Percentiles rank a stretch among this genome's conserved stretches.
phyloP scores from a whole-genome alignment of 164 flowering plant species.

The Magnolia sinica region DNA sequence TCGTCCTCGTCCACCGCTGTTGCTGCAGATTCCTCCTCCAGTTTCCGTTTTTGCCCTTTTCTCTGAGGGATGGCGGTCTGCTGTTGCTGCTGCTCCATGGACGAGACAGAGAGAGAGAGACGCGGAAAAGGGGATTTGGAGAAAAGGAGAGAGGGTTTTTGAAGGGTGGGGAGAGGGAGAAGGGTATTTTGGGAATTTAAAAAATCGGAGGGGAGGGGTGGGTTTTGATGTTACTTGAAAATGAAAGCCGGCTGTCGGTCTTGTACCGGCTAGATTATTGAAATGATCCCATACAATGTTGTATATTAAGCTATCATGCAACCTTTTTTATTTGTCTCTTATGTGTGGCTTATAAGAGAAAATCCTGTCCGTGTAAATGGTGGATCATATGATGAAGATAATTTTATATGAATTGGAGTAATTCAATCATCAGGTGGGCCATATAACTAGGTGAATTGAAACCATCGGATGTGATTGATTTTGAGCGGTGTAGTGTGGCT shows the following conservation, averaged over 20 bases:
- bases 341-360: no score
- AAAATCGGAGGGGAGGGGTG: background rate
- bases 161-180: background rate
- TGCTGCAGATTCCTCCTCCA: slow-evolving; percentile 40
- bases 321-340: no score
- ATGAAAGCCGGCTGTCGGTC: background rate
- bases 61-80: slow-evolving; percentile 31
- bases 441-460: no score
- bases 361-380: no score
- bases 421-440: no score
- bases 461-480: no score
- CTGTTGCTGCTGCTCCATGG: slow-evolving; percentile 43
- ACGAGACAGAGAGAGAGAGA: slow-evolving; percentile 1
- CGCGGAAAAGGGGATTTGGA: background rate
- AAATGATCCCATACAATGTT: background rate
- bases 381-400: no score
- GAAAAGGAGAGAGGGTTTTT: background rate
- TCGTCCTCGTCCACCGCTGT: slow-evolving; percentile 39
- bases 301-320: background rate
- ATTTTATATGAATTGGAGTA: no score
- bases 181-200: slow-evolving; percentile 29
- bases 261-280: background rate
- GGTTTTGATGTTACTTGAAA: background rate
- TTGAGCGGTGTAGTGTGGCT: no score
- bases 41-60: slow-evolving; percentile 77